A percentile compares a stretch with the other conserved stretches of the same genome.
phyloP scores from a whole-genome alignment of 768 basidiomycete species.

The Pisolithus orientalis region DNA sequence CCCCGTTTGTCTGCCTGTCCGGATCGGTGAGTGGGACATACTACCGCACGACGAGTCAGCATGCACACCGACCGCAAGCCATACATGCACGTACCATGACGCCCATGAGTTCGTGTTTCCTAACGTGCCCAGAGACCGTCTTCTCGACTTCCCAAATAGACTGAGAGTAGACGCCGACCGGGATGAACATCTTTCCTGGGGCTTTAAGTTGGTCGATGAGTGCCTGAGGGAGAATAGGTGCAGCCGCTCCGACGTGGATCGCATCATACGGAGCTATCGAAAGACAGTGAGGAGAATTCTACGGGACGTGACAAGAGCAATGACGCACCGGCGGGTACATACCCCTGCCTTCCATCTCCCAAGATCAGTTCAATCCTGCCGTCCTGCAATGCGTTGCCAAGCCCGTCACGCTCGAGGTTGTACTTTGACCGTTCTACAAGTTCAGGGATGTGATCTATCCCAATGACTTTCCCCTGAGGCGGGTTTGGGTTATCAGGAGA shows the following conservation, averaged over 20 bases:
- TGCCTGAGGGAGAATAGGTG: constrained; percentile 60
- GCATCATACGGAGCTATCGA: constrained; percentile 62
- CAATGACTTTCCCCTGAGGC: constrained; percentile 60
- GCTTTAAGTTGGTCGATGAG: constrained; percentile 74
- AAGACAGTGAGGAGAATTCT: not conserved
- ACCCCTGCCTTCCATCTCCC: constrained; percentile 80
- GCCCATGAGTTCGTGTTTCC: constrained; percentile 61
- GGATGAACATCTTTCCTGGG: constrained; percentile 88
- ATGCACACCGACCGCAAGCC: constrained; percentile 4
- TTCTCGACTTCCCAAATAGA: constrained; percentile 79
- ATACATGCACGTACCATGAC: constrained; percentile 56
- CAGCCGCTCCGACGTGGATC: constrained; percentile 94
- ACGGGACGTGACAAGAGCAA: not conserved
- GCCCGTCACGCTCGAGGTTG: constrained; percentile 66
- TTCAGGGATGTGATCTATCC: constrained; percentile 86
- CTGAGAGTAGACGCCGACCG: constrained; percentile 62
- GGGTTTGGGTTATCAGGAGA: constrained; percentile 12
- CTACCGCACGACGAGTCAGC: constrained; percentile 28
- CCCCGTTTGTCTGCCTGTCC: constrained; percentile 33
- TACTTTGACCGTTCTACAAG: constrained; percentile 62
- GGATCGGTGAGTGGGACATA: constrained; percentile 69
- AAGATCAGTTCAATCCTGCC: constrained; percentile 55
- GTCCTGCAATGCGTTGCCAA: constrained; percentile 45
- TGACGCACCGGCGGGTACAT: not conserved
- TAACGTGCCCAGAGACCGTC: constrained; percentile 59